Evolutionary conservation across 2,329 filamentous ascomycete species (phyloP).

Genomic region (Chrysoporthe deuterocubensis): DNA sequence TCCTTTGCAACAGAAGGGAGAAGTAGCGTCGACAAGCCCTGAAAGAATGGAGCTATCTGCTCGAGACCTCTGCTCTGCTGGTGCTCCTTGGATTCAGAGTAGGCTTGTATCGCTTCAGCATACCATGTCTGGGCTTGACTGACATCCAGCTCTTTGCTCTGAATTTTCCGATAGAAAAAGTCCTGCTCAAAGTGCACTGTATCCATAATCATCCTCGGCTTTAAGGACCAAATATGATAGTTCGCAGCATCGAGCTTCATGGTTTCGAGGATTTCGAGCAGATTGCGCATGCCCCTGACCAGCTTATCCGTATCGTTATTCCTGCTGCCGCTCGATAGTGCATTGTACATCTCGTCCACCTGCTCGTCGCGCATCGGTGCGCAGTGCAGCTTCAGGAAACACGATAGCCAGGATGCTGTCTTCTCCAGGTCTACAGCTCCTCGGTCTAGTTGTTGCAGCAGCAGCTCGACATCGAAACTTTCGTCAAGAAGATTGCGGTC

Average conservation of each 20-base stretch:
- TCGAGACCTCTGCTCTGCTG: slow-evolving; percentile 40
- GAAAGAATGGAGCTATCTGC: slow-evolving; percentile 64
- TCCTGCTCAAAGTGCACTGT: slow-evolving; percentile 89
- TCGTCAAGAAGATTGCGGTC: slow-evolving; percentile 83
- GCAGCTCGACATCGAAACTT: slow-evolving; percentile 79
- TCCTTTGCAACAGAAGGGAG: slow-evolving; percentile 56
- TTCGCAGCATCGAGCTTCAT: slow-evolving; percentile 99
- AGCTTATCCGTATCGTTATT: slow-evolving; percentile 72
- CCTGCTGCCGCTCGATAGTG: slow-evolving; percentile 75
- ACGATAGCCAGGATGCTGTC: slow-evolving; percentile 81
- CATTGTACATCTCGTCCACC: slow-evolving; percentile 87
- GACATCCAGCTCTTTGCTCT: slow-evolving; percentile 63
- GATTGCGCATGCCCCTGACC: slow-evolving; percentile 76
- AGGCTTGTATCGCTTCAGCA: slow-evolving; percentile 45
- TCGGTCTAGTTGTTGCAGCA: slow-evolving; percentile 91
- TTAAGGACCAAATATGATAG: slow-evolving; percentile 89
- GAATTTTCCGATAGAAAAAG: slow-evolving; percentile 80
- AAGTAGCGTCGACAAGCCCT: slow-evolving; percentile 58
- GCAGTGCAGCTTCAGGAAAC: slow-evolving; percentile 88
- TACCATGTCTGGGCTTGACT: slow-evolving; percentile 69
- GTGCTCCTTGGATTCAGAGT: slow-evolving; percentile 17
- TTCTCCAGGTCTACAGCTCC: slow-evolving; percentile 87
- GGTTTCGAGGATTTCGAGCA: slow-evolving; percentile 85
- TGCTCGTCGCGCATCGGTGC: slow-evolving; percentile 92
- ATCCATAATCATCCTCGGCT: slow-evolving; percentile 84